Base-by-base conservation (phyloP, 169 alveolate genomes). In the Plasmodium fragile region DNA sequence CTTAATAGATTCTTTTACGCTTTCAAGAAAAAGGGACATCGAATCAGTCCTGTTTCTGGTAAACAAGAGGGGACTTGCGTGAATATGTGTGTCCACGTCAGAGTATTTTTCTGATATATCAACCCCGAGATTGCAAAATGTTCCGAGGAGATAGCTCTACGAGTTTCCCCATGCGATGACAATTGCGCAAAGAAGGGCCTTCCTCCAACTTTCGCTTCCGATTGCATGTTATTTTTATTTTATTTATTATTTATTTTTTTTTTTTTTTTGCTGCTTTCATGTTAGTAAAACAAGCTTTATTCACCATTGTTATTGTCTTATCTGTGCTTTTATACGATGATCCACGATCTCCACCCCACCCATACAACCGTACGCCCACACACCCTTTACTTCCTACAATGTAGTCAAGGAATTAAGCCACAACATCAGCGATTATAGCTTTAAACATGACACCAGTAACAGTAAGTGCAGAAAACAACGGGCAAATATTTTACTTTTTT, bases 321-420 rank as follows among this genome's bases (percentile, higher is more conserved):
- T 22, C n/a, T 65, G 36, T 65, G n/a, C 25, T 25, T 65, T 65
- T 22, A 22, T 22, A 4, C 36, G 16, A 25, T n/a, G 3, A n/a
- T n/a, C n/a, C n/a, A n/a, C n/a, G n/a, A n/a, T n/a, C n/a, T n/a
- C n/a, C n/a, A 18, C 75, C 16, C 5, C 30, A 7, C 30, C 49
- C 45, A 39, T 4, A 39, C 45, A 39, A n/a, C n/a, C n/a, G n/a
- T n/a, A n/a, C n/a, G n/a, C n/a, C n/a, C 5, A 39, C 45, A 34
- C 39, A 39, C 8, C 45, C 32, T 41, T 41, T 10, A 45, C 36
- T 49, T 75, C 80, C 49, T 28, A 2, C 25, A n/a, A 18, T 53
- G 49, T 55, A 85, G 93, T 85, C 39, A 75, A 75, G 8, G 93
- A 85, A 53, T 18, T 85, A 55, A 73, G 65, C 22, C 85, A 73